phyloP scores from a whole-genome alignment of 305 asterid species.

The Striga hermonthica region DNA sequence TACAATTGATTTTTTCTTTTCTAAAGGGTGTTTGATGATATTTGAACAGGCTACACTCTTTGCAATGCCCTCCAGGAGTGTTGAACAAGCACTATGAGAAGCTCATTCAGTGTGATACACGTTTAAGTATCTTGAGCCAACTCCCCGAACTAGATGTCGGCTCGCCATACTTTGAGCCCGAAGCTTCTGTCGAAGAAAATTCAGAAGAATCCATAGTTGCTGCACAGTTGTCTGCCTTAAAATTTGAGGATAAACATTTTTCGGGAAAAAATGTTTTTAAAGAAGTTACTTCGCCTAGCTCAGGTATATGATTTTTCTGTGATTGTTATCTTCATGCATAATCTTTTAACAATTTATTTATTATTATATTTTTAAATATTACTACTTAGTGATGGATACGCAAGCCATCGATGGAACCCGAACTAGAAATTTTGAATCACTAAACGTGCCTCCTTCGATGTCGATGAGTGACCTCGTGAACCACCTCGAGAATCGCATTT shows the following conservation, averaged over 20 bases:
- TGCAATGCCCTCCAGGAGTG: conserved; percentile 67
- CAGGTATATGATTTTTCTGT: conserved; percentile 43
- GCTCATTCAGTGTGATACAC: conserved; percentile 71
- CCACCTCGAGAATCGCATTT: conserved; percentile 56
- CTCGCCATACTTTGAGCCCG: conserved; percentile 55
- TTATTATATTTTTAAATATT: conserved; percentile 13
- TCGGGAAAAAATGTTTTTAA: conserved; percentile 34
- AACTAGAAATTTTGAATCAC: conserved; percentile 34
- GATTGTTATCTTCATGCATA: conserved; percentile 10
- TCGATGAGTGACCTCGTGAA: conserved; percentile 62
- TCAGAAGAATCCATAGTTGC: conserved; percentile 42
- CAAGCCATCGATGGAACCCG: conserved; percentile 42
- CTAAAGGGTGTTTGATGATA: conserved; percentile 28
- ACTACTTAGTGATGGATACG: conserved; percentile 46
- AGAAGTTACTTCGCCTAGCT: conserved; percentile 56
- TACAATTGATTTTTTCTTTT: conserved; percentile 20
- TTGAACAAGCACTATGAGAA: conserved; percentile 75
- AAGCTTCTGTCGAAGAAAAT: conserved; percentile 36
- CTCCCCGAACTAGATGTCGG: conserved; percentile 50
- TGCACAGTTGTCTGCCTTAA: conserved; percentile 41
- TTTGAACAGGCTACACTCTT: conserved; percentile 57
- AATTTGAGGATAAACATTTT: conserved; percentile 35
- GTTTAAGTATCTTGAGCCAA: conserved; percentile 58
- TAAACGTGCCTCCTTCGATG: conserved; percentile 45
- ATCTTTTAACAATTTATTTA: neutral